Conservation (phyloP, 2,329 filamentous ascomycete species). For the Microsporum audouinii region DNA sequence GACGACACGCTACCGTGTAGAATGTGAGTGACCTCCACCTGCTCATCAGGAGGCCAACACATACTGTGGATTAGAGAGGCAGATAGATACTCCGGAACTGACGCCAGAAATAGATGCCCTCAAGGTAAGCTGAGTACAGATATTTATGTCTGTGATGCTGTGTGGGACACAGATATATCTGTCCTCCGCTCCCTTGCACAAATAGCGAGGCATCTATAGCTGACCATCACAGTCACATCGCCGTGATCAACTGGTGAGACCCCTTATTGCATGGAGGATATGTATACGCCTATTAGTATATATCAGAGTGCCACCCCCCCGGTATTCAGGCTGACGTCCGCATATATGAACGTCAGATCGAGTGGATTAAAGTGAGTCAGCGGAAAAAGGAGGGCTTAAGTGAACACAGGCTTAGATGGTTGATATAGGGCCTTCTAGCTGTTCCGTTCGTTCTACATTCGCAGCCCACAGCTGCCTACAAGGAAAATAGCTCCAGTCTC, state of each 20-base stretch:
- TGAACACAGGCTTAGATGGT: background rate
- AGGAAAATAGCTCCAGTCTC: conserved; percentile 52
- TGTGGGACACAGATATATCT: background rate
- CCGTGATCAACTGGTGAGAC: conserved; percentile 68
- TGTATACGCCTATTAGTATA: background rate
- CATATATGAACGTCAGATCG: conserved; percentile 38
- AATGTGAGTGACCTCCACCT: conserved; percentile 48
- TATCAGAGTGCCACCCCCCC: background rate
- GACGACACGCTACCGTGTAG: conserved; percentile 48
- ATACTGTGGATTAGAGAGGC: background rate
- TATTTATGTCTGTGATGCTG: background rate
- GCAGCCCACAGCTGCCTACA: conserved; percentile 78
- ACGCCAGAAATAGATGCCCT: conserved; percentile 44
- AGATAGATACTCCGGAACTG: background rate
- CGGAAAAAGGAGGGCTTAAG: background rate
- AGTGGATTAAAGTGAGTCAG: conserved; percentile 72
- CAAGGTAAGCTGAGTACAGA: conserved; percentile 39
- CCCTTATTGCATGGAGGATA: background rate
- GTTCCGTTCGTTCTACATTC: conserved; percentile 96
- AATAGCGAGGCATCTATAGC: background rate
- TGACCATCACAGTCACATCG: conserved; percentile 61
- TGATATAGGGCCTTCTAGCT: conserved; percentile 56
- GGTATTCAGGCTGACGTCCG: background rate
- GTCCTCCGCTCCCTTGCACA: background rate
- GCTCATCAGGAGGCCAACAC: background rate